phyloP scores from a whole-genome alignment of 495 filamentous ascomycete species.

The Xylaria bambusicola region DNA sequence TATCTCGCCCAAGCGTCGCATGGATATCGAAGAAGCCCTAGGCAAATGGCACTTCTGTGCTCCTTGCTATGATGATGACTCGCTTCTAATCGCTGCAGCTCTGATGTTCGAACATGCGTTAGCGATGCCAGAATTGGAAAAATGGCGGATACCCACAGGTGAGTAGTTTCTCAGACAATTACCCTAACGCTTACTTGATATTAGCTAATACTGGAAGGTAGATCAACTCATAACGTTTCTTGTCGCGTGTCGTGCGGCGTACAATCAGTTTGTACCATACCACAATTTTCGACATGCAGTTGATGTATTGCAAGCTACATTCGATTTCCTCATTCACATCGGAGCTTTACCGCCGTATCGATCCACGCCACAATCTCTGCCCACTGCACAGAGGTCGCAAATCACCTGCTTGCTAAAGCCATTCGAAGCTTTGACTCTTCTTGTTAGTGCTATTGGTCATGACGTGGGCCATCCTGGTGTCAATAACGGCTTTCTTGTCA shows the following conservation, averaged over 20 bases:
- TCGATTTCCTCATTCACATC: constrained; percentile 85
- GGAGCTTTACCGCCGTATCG: constrained; percentile 73
- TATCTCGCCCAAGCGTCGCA: constrained; percentile 58
- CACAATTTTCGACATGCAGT: constrained; percentile 98
- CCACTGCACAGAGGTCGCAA: constrained; percentile 51
- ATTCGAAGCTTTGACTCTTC: constrained; percentile 83
- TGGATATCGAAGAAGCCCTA: constrained; percentile 67
- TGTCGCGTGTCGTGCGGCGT: constrained; percentile 79
- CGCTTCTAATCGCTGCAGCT: constrained; percentile 75
- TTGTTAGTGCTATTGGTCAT: constrained; percentile 94
- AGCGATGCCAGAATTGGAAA: constrained; percentile 74
- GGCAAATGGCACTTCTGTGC: constrained; percentile 85
- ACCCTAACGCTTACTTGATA: constrained; percentile 7
- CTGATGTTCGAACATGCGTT: constrained; percentile 90
- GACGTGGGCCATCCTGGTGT: constrained; percentile 98
- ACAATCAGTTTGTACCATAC: constrained; percentile 95
- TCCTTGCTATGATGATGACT: constrained; percentile 85
- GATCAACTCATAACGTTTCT: constrained; percentile 76
- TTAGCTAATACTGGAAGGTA: constrained; percentile 37
- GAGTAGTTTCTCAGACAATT: constrained; percentile 1
- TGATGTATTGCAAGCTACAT: constrained; percentile 92
- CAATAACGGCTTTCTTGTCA: constrained; percentile 94
- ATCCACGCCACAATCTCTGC: constrained; percentile 4
- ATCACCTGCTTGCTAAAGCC: constrained; percentile 73
- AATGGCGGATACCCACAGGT: constrained; percentile 78